A percentile compares a stretch with the other conserved stretches of the same genome.
Conservation (phyloP, 441 rosid species). For the Adansonia grandidieri region DNA sequence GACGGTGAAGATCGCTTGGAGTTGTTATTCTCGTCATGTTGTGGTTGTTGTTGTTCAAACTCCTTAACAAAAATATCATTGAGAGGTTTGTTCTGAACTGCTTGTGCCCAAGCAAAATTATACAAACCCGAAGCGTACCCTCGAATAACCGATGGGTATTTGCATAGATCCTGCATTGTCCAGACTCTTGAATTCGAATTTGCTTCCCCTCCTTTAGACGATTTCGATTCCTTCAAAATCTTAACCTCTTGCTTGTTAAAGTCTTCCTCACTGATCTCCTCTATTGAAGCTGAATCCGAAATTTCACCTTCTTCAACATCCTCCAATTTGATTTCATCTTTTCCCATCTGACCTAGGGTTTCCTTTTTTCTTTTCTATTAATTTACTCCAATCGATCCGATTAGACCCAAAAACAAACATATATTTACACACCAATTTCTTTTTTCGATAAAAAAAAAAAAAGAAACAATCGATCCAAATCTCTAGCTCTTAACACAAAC, state of each 20-base stretch:
- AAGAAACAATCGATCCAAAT: background rate
- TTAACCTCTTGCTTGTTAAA: conserved; percentile 52
- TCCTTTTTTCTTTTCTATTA: conserved; percentile 10
- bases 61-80: conserved; percentile 63
- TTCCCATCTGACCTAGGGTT: conserved; percentile 51
- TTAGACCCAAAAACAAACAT: conserved; percentile 40
- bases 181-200: conserved; percentile 61
- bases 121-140: conserved; percentile 66
- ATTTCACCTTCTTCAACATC: conserved; percentile 96
- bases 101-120: conserved; percentile 96
- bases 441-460: background rate
- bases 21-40: conserved; percentile 38
- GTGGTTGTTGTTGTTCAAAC: conserved; percentile 34
- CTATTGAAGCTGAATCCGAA: conserved; percentile 67
- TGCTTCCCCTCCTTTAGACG: conserved; percentile 31
- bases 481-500: conserved; percentile 16
- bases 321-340: conserved; percentile 49
- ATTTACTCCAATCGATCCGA: conserved; percentile 22
- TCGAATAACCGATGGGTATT: conserved; percentile 53
- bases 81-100: conserved; percentile 87
- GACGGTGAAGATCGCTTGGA: conserved; percentile 44
- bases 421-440: conserved; percentile 16
- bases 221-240: conserved; percentile 42
- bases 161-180: conserved; percentile 75
- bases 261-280: conserved; percentile 68